These are phyloP conservation scores for Penicillium odoratum DNA, from an alignment of 495 filamentous ascomycete genomes.

Conservation along the genomic window DNA sequence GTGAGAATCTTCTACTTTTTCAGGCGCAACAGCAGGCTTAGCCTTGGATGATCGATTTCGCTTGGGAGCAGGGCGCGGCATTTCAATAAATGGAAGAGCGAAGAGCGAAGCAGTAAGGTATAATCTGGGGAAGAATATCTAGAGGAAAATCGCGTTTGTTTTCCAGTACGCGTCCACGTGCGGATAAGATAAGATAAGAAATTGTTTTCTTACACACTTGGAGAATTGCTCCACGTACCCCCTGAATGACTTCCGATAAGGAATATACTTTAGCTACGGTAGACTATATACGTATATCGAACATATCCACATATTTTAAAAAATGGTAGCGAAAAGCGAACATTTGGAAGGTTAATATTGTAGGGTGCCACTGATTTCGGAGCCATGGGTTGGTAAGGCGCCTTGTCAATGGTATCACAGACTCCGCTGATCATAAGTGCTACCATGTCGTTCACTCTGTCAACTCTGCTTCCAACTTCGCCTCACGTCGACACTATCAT, in stretches of 20 bases:
- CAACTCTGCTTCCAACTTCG: constrained; percentile 62
- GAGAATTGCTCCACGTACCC: too few relatives aligned
- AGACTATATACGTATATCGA: too few relatives aligned
- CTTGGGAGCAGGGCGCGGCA: constrained; percentile 47
- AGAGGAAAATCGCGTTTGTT: constrained; percentile 4
- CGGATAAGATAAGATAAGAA: constrained; percentile 3
- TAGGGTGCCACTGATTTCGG: too few relatives aligned
- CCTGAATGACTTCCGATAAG: too few relatives aligned
- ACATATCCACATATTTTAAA: too few relatives aligned
- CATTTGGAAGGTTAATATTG: too few relatives aligned
- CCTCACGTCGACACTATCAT: constrained; percentile 70
- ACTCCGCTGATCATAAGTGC: constrained; percentile 79
- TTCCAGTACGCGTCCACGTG: constrained; percentile 8
- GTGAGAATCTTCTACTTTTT: constrained; percentile 9
- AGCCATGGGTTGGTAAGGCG: constrained; percentile 84
- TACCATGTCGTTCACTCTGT: constrained; percentile 75
- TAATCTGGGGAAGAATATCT: neutral
- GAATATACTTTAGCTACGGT: too few relatives aligned
- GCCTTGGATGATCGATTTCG: constrained; percentile 35
- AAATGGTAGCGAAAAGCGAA: too few relatives aligned
- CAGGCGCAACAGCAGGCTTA: constrained; percentile 8
- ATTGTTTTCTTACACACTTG: too few relatives aligned
- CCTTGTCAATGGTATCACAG: constrained; percentile 78
- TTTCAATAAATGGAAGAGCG: constrained; percentile 3
- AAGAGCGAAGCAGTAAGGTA: too few relatives aligned